Base-by-base conservation (phyloP, 495 filamentous ascomycete genomes). In the Hypoxylon subgilvum region DNA sequence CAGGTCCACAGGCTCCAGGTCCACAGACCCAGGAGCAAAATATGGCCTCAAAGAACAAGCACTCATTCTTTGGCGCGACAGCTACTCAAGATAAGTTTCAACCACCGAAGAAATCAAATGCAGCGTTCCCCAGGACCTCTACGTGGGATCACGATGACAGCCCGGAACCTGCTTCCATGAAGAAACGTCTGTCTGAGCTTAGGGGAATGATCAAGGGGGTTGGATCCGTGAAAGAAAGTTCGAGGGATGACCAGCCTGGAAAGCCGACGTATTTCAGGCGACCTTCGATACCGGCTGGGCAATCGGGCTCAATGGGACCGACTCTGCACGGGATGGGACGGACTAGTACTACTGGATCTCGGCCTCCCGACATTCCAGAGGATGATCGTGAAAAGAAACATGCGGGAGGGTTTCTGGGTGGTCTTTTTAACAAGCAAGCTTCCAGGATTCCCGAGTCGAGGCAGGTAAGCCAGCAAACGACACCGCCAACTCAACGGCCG, bases 181-280 rank as follows among this genome's bases (percentile, higher is more conserved):
- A 59, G 35, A 68, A 65, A 41, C 52, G 63, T 19, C 32, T 70
- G 1, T 70, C 67, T 6, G 67, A 70, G 36, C 57, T 70, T 8
- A 67, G 60, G 30, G 67, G 65, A 8, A 70, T 70, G 65, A 70
- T 70, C 7, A 65, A 58, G 43, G 65, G 64, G 3, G 67, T 68
- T 14, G 67, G 64, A 7, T 60, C 52, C 25, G 67, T 61, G 40
- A 70, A 65, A 43, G 67, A 70, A n/a, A 61, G 65, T 4, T 35
- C 31, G 16, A 70, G 56, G 34, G 67, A 70, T 16, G 65, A 70
- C 13, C 57, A 65, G 22, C 64, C 67, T 16, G 51, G 39, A 9
- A 67, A 56, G 30, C 49, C 61, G 9, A 63, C 48, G 17, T 57
- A 63, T 30, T 28, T 42, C 19, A 17, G 52, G 4, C 62, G 61